Evolutionary conservation across 495 filamentous ascomycete genomes (phyloP).

Genomic region (Lasiosphaeris hirsuta): DNA sequence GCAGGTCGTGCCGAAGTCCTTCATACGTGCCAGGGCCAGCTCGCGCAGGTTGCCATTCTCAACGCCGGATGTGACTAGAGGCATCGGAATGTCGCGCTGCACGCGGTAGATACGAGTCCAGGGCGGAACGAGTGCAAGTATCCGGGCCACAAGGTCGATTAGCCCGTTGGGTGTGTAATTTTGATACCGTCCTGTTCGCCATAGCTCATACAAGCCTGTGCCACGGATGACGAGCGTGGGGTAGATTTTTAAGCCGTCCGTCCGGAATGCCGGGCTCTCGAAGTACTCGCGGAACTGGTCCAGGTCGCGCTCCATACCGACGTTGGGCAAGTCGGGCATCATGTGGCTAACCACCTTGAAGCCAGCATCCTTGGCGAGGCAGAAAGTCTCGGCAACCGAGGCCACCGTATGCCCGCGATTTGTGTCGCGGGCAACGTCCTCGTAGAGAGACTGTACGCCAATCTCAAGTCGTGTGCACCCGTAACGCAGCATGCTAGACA

Average conservation of each 20-base stretch:
- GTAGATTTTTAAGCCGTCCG: constrained; percentile 98
- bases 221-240: constrained; percentile 96
- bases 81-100: constrained; percentile 98
- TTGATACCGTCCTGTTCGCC: constrained; percentile 94
- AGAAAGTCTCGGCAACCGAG: constrained; percentile 91
- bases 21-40: constrained; percentile 90
- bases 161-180: constrained; percentile 98
- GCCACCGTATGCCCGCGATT: constrained; percentile 96
- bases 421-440: constrained; percentile 96
- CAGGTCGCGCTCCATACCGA: constrained; percentile 95
- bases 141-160: constrained; percentile 91
- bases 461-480: constrained; percentile 93
- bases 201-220: constrained; percentile 94
- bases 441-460: constrained; percentile 94
- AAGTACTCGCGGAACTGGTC: constrained; percentile 98
- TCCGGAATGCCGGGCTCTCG: constrained; percentile 91
- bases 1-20: constrained; percentile 95
- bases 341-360: constrained; percentile 99
- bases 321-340: constrained; percentile 98
- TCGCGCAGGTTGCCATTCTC: constrained; percentile 97
- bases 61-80: constrained; percentile 90
- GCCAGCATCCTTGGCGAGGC: constrained; percentile 90
- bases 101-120: constrained; percentile 99
- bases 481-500: constrained; percentile 92
- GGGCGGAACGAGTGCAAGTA: constrained; percentile 88